Base-by-base conservation (phyloP, 225 moss, liverwort and hornwort genomes). In the Pseudisothecium myosuroides region DNA sequence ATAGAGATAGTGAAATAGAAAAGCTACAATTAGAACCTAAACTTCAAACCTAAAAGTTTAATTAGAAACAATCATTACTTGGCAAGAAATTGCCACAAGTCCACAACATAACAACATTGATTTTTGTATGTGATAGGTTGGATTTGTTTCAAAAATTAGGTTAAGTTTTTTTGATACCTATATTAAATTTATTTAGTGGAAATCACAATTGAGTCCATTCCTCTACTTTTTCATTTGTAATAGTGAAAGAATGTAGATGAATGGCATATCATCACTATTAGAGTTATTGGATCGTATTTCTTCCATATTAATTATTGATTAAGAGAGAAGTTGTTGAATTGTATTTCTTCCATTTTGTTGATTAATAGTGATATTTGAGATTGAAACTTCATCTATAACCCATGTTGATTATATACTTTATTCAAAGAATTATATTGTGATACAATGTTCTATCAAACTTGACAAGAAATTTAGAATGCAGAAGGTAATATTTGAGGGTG, bases 221-320 rank as follows among this genome's bases (percentile, higher is more conserved):
- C 0, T 64, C 11, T 86, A 77, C 4, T 17, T 26, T 58, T 61
- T 19, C 20, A 62, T 50, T 50, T 61, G 12, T 22, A 12, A 47
- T 61, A 27, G 6, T 28, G 1, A 32, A 61, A 37, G 37, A 85
- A 28, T 47, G 5, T 45, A 39, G 18, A 24, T 32, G 47, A 45
- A 15, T 73, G 17, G 1, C 2, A 49, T 1, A 16, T 76, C 10
- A 7, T 29, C 12, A 47, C 14, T 2, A 36, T 1, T 47, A 0
- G 2, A 85, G 4, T 24, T 32, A 23, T 73, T 73, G 17, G 9
- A 60, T 60, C 58, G 8, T 45, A 19, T 34, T 56, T 41, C 15
- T 56, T 81, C 32, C 4, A 41, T 39, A 55, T 41, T 29, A 29
- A 62, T 62, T 39, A 5, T 41, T 69, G 14, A 83, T 49, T 12